These are phyloP conservation scores for Aspergillus tamarii DNA, from an alignment of 2,329 filamentous ascomycete species.

Conservation along the genomic window DNA sequence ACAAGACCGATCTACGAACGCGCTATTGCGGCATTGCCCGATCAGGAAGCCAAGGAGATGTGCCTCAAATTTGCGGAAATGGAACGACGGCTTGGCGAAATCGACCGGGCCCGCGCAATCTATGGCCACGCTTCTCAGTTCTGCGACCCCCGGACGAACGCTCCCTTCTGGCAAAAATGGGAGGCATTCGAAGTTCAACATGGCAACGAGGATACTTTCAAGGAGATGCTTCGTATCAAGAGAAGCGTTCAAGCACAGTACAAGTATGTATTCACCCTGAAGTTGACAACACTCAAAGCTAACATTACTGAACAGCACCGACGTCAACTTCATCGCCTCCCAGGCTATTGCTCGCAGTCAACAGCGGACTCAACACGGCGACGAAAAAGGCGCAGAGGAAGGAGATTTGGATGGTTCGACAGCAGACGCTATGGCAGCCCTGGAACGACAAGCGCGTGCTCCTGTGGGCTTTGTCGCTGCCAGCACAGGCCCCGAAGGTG, in stretches of 20 bases:
- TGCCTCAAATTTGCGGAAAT: slow-evolving; percentile 98
- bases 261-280: slow-evolving; percentile 62
- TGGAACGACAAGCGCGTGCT: slow-evolving; percentile 86
- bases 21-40: slow-evolving; percentile 89
- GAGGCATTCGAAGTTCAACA: slow-evolving; percentile 96
- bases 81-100: slow-evolving; percentile 88
- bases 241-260: slow-evolving; percentile 96
- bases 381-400: slow-evolving; percentile 38
- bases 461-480: slow-evolving; percentile 90
- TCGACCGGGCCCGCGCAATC: slow-evolving; percentile 92
- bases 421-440: slow-evolving; percentile 83
- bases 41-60: slow-evolving; percentile 93
- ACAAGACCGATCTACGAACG: slow-evolving; percentile 95
- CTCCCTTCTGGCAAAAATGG: slow-evolving; percentile 94
- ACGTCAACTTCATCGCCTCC: slow-evolving; percentile 97
- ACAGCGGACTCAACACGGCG: slow-evolving; percentile 50
- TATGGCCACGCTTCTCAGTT: slow-evolving; percentile 97
- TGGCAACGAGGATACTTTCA: slow-evolving; percentile 98
- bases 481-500: slow-evolving; percentile 71
- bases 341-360: slow-evolving; percentile 87
- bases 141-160: slow-evolving; percentile 88
- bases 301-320: slow-evolving; percentile 62
- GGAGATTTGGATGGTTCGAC: slow-evolving; percentile 50
- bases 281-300: slow-evolving; percentile 27
- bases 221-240: slow-evolving; percentile 98